Percentiles rank a stretch among this genome's conserved stretches.
These are phyloP conservation scores for Ailanthus altissimus DNA, from an alignment of 345 rosid genomes.

Conservation along the genomic window DNA sequence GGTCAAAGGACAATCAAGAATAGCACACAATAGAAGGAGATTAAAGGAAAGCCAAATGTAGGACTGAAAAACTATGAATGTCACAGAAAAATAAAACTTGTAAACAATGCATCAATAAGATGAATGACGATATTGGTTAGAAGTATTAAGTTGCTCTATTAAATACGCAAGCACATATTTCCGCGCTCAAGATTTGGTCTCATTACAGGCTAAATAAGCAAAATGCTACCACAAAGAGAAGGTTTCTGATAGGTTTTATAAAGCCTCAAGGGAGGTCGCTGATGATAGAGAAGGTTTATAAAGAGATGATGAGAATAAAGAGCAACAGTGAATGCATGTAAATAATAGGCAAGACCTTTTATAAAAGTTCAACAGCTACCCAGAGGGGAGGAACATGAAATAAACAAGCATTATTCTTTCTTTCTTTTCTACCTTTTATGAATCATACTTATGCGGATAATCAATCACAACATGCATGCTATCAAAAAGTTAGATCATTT, in stretches of 20 bases:
- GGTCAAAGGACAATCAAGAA: constrained; percentile 1
- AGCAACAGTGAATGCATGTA: too few species aligned
- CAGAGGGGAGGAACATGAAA: too few species aligned
- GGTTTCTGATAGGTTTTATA: background rate
- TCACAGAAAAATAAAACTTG: background rate
- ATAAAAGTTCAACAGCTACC: too few species aligned
- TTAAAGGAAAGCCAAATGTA: background rate
- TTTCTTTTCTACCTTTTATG: background rate
- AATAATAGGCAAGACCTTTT: too few species aligned
- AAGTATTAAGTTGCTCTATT: background rate
- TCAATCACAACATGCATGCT: too few species aligned
- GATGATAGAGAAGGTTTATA: background rate
- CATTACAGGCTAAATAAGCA: background rate
- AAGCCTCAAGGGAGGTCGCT: background rate
- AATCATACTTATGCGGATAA: too few species aligned
- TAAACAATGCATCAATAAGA: background rate
- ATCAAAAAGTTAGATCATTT: too few species aligned
- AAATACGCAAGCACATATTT: background rate
- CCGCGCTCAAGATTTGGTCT: background rate
- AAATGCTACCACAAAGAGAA: background rate
- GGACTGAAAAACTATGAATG: background rate
- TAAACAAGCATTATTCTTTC: background rate
- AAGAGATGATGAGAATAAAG: background rate
- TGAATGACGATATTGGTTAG: background rate
- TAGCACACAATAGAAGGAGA: background rate